Percentiles rank a stretch among this genome's conserved stretches.
Evolutionary conservation across 2,329 filamentous ascomycete species (phyloP).

Genomic region (Knufia fluminis): DNA sequence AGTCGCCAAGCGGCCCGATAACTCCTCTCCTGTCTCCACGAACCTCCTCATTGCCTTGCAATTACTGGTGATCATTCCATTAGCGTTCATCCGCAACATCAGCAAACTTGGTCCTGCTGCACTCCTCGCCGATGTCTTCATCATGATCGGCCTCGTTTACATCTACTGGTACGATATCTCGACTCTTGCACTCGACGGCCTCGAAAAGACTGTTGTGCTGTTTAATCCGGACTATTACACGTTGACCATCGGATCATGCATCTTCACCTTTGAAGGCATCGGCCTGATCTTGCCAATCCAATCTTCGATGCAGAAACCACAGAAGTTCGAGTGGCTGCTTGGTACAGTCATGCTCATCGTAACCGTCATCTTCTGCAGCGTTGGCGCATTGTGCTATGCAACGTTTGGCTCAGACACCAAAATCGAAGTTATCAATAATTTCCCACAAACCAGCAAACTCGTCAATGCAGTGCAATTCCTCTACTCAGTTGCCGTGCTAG

Average conservation of each 20-base stretch:
- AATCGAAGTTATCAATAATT: conserved; percentile 69
- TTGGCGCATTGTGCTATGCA: conserved; percentile 64
- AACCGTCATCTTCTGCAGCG: conserved; percentile 61
- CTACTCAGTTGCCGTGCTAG: conserved; percentile 64
- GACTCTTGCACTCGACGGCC: conserved; percentile 46
- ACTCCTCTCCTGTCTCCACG: conserved; percentile 43
- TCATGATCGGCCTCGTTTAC: conserved; percentile 60
- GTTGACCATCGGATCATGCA: conserved; percentile 61
- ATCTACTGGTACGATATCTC: conserved; percentile 64
- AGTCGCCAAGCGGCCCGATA: conserved; percentile 35
- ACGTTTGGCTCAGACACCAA: conserved; percentile 60
- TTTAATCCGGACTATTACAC: conserved; percentile 64
- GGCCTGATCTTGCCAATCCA: conserved; percentile 69
- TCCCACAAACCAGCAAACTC: conserved; percentile 59
- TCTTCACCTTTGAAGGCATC: conserved; percentile 73
- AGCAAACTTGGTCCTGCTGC: conserved; percentile 62
- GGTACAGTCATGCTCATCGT: conserved; percentile 64
- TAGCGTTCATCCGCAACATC: conserved; percentile 64
- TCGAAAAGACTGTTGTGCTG: conserved; percentile 52
- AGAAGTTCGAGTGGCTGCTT: conserved; percentile 58
- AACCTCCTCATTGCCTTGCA: conserved; percentile 57
- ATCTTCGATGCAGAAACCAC: conserved; percentile 62
- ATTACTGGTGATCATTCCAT: conserved; percentile 54
- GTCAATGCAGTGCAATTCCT: conserved; percentile 69
- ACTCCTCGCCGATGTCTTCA: conserved; percentile 62